These are phyloP conservation scores for Capsicum baccatum DNA, from an alignment of 257 asterid species.

Conservation along the genomic window DNA sequence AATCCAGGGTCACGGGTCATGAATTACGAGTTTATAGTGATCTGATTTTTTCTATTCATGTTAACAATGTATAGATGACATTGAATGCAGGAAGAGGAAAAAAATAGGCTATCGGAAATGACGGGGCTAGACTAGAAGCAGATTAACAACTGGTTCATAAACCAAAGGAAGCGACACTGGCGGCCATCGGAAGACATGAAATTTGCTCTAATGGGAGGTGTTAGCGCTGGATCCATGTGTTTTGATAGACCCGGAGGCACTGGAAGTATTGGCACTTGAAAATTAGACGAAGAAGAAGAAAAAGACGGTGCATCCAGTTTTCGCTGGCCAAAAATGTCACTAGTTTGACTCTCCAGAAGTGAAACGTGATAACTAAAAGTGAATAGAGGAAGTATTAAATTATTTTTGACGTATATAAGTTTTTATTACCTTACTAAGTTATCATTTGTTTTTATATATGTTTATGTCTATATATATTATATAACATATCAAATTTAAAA, in stretches of 20 bases:
- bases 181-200: conserved; percentile 79
- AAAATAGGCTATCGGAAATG: conserved; percentile 57
- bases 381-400: too few relatives aligned
- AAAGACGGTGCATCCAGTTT: too few relatives aligned
- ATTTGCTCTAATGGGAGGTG: conserved; percentile 70
- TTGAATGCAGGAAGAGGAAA: conserved; percentile 73
- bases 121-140: conserved; percentile 79
- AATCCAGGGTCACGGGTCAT: neutral
- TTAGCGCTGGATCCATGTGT: conserved; percentile 37
- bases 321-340: too few relatives aligned
- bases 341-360: too few relatives aligned
- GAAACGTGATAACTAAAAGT: too few relatives aligned
- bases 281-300: neutral
- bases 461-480: too few relatives aligned
- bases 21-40: neutral
- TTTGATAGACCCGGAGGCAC: conserved; percentile 49
- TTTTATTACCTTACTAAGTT: too few relatives aligned
- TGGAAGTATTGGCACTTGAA: conserved; percentile 40
- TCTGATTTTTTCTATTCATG: neutral
- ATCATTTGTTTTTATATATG: too few relatives aligned
- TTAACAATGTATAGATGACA: neutral
- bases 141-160: conserved; percentile 90
- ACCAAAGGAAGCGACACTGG: conserved; percentile 90
- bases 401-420: too few relatives aligned
- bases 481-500: too few relatives aligned